Percentiles rank a stretch among this genome's conserved stretches.
phyloP scores from a whole-genome alignment of 805 yeast species.

The Candida namnaoensis region DNA sequence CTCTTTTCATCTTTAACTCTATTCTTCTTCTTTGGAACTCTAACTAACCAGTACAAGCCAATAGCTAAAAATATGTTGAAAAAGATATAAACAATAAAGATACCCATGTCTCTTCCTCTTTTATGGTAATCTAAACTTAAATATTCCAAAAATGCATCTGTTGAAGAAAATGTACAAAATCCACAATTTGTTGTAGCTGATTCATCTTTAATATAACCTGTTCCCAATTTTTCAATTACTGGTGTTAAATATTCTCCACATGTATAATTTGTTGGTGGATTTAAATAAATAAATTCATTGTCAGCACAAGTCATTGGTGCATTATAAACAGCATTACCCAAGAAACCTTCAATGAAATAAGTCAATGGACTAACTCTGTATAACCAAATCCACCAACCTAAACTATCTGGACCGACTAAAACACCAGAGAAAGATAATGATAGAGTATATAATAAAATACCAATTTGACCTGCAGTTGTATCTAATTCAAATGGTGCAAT shows the following conservation, averaged over 20 bases:
- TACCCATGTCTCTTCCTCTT: slow-evolving; percentile 54
- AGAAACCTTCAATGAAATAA: slow-evolving; percentile 48
- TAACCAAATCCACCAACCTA: slow-evolving; percentile 80
- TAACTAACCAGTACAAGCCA: slow-evolving; percentile 44
- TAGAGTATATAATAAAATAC: slow-evolving; percentile 47
- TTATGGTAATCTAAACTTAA: slow-evolving; percentile 21
- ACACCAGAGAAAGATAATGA: slow-evolving; percentile 74
- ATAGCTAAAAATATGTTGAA: slow-evolving; percentile 33
- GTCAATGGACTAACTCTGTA: slow-evolving; percentile 67
- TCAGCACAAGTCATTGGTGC: slow-evolving; percentile 36
- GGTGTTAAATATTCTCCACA: slow-evolving; percentile 46
- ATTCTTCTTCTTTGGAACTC: slow-evolving; percentile 45
- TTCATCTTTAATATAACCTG: slow-evolving; percentile 14
- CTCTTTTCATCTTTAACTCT: not conserved
- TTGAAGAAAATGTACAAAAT: slow-evolving; percentile 43
- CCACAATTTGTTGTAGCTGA: slow-evolving; percentile 40
- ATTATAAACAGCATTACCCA: slow-evolving; percentile 48
- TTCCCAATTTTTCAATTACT: slow-evolving; percentile 22
- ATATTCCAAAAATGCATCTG: slow-evolving; percentile 42
- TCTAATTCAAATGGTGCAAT: slow-evolving; percentile 51
- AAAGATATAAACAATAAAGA: slow-evolving; percentile 39
- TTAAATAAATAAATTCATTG: slow-evolving; percentile 37
- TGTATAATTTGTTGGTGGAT: slow-evolving; percentile 45
- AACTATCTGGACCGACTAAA: slow-evolving; percentile 40
- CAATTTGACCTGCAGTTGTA: slow-evolving; percentile 55